phyloP scores from a whole-genome alignment of 1,284 basidiomycete species.

The Melanopsichium pennsylvanicum region DNA sequence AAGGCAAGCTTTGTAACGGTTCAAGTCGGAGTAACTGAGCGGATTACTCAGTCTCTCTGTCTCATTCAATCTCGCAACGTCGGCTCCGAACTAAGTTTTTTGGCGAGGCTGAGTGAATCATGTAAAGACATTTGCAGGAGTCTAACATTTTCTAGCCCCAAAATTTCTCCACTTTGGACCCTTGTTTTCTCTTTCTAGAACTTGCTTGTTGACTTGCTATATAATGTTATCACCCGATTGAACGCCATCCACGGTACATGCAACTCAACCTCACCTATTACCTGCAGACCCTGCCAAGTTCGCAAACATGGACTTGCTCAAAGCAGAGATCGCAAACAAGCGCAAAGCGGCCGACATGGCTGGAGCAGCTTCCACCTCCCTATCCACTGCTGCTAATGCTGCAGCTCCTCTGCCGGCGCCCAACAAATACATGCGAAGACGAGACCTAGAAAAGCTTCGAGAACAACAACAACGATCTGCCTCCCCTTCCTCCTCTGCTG shows the following conservation, averaged over 20 bases:
- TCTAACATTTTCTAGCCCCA: slow-evolving; percentile 9
- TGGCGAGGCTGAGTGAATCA: too few species aligned
- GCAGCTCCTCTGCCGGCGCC: slow-evolving; percentile 3
- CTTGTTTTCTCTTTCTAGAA: neutral
- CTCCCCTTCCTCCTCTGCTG: slow-evolving; percentile 5
- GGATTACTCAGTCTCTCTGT: too few species aligned
- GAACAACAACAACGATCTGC: slow-evolving; percentile 31
- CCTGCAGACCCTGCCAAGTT: too few species aligned
- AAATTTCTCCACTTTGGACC: slow-evolving; percentile 19
- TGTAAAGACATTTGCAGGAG: neutral
- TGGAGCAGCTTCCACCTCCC: slow-evolving; percentile 4
- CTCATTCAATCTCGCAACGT: too few species aligned
- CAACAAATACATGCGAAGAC: slow-evolving; percentile 55
- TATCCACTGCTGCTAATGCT: slow-evolving; percentile 3
- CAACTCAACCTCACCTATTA: too few species aligned
- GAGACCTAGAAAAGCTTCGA: slow-evolving; percentile 46
- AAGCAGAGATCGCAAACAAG: slow-evolving; percentile 76
- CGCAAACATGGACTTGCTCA: slow-evolving; percentile 78
- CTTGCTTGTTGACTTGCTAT: neutral
- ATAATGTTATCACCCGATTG: too few species aligned
- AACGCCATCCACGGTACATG: too few species aligned
- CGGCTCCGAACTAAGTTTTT: slow-evolving; percentile 30
- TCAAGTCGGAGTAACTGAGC: slow-evolving; percentile 27
- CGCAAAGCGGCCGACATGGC: slow-evolving; percentile 77
- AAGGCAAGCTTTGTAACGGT: slow-evolving; percentile 7